phyloP scores from a whole-genome alignment of 1,139 yeast species.

The Entelexis paramagnoliae region DNA sequence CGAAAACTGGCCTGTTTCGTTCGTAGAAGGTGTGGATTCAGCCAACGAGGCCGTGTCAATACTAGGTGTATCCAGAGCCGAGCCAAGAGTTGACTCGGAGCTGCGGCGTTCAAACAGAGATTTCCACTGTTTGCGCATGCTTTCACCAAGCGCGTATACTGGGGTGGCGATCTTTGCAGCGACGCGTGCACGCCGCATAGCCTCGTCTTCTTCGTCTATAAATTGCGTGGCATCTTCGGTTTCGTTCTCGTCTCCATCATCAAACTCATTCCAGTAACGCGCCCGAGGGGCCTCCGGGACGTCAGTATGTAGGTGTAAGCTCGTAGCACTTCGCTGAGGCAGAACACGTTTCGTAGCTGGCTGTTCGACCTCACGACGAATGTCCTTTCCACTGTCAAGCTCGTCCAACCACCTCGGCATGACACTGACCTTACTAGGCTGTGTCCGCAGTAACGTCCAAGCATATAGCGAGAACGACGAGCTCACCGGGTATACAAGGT shows the following conservation, averaged over 20 bases:
- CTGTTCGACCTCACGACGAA: slow-evolving; percentile 28
- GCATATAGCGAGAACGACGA: slow-evolving; percentile 33
- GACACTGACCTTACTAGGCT: slow-evolving; percentile 26
- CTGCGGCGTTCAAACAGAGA: slow-evolving; percentile 15
- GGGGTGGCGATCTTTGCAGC: slow-evolving; percentile 31
- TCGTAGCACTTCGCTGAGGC: background rate
- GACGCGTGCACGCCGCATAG: slow-evolving; percentile 25
- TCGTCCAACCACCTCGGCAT: slow-evolving; percentile 32
- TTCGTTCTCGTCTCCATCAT: slow-evolving; percentile 43
- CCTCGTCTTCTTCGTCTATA: slow-evolving; percentile 31
- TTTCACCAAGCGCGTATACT: slow-evolving; percentile 33
- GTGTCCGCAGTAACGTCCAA: slow-evolving; percentile 26
- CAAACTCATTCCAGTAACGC: slow-evolving; percentile 66
- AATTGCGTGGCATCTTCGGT: slow-evolving; percentile 29
- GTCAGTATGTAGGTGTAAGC: background rate
- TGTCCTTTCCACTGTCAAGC: slow-evolving; percentile 30
- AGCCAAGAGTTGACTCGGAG: slow-evolving; percentile 2
- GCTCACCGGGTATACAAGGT: slow-evolving; percentile 32
- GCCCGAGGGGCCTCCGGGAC: background rate
- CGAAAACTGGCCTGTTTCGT: slow-evolving; percentile 9
- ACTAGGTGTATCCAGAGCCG: slow-evolving; percentile 13
- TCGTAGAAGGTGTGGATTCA: background rate
- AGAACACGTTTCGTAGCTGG: background rate
- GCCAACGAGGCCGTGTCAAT: slow-evolving; percentile 1
- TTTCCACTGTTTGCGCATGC: slow-evolving; percentile 19